phyloP scores from a whole-genome alignment of 352 stramenopile genomes.

The Phytophthora tentaculata region DNA sequence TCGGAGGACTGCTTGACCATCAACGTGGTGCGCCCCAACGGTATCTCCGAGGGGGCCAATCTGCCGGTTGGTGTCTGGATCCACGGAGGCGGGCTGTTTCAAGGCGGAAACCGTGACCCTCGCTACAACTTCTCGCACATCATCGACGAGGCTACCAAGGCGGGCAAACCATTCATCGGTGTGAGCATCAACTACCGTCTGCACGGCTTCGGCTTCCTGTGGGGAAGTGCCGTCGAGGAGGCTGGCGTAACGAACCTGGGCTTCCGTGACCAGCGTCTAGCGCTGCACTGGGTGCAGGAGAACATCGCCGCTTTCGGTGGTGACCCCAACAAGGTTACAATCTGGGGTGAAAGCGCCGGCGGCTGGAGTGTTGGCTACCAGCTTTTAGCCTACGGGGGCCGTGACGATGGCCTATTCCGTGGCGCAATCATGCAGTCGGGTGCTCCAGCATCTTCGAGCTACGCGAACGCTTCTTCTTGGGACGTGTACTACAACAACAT shows the following conservation, averaged over 20 bases:
- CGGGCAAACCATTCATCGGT: slow-evolving; percentile 38
- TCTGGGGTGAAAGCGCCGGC: slow-evolving; percentile 54
- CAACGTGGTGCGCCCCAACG: slow-evolving; percentile 38
- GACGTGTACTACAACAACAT: slow-evolving; percentile 40
- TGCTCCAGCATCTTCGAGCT: slow-evolving; percentile 1
- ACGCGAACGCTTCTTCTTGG: slow-evolving; percentile 9
- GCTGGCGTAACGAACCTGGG: slow-evolving; percentile 79
- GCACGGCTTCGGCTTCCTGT: slow-evolving; percentile 41
- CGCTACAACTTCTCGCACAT: slow-evolving; percentile 45
- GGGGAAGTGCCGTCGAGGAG: slow-evolving; percentile 34
- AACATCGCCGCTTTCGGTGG: slow-evolving; percentile 31
- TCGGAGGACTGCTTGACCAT: slow-evolving; percentile 32
- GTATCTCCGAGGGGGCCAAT: slow-evolving; percentile 13
- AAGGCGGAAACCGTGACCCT: slow-evolving; percentile 35
- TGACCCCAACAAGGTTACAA: slow-evolving; percentile 31
- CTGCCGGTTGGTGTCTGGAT: slow-evolving; percentile 40
- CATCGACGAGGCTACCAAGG: slow-evolving; percentile 26
- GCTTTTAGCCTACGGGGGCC: not conserved
- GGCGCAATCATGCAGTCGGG: not conserved
- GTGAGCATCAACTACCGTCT: slow-evolving; percentile 54
- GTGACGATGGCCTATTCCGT: not conserved
- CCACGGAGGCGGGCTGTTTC: slow-evolving; percentile 29
- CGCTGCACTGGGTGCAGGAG: slow-evolving; percentile 52
- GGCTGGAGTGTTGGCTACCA: slow-evolving; percentile 17
- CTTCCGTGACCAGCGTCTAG: slow-evolving; percentile 82